These are phyloP conservation scores for Gardenia jasminoides DNA, from an alignment of 257 asterid species.

Conservation along the genomic window DNA sequence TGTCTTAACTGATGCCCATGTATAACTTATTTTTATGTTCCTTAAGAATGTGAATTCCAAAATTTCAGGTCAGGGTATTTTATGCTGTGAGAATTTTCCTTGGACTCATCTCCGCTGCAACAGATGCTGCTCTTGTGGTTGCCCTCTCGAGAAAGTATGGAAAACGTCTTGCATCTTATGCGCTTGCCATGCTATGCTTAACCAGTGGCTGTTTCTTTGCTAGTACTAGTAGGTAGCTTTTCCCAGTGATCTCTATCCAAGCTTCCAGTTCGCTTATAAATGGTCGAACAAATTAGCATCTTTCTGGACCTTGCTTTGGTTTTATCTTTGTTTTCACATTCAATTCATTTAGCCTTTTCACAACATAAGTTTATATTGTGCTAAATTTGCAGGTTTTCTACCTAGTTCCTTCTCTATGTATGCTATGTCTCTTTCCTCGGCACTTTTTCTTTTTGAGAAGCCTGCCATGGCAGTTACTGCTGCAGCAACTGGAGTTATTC, in stretches of 20 bases:
- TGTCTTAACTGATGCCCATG: neutral
- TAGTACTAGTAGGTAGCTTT: conserved; percentile 66
- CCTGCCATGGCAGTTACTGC: conserved; percentile 80
- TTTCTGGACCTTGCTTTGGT: neutral
- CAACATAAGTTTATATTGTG: neutral
- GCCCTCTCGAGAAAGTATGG: conserved; percentile 94
- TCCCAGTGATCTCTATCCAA: neutral
- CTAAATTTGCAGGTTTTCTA: conserved; percentile 70
- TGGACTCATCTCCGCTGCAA: conserved; percentile 63
- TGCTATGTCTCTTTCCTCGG: conserved; percentile 92
- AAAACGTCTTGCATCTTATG: conserved; percentile 85
- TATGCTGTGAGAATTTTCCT: conserved; percentile 85
- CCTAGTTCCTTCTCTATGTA: conserved; percentile 99
- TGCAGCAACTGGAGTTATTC: conserved; percentile 90
- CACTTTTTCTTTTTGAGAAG: conserved; percentile 79
- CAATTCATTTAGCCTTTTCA: neutral
- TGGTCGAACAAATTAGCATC: neutral
- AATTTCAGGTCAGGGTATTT: conserved; percentile 82
- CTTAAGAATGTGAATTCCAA: conserved; percentile 16
- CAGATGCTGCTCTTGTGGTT: conserved; percentile 89
- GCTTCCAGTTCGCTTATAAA: neutral
- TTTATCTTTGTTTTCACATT: neutral
- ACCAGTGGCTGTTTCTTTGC: conserved; percentile 99
- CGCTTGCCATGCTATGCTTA: conserved; percentile 96
- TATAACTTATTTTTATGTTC: conserved; percentile 1